phyloP scores from a whole-genome alignment of 192 early-diverging fungal genomes.

The Geosiphon pyriformis region DNA sequence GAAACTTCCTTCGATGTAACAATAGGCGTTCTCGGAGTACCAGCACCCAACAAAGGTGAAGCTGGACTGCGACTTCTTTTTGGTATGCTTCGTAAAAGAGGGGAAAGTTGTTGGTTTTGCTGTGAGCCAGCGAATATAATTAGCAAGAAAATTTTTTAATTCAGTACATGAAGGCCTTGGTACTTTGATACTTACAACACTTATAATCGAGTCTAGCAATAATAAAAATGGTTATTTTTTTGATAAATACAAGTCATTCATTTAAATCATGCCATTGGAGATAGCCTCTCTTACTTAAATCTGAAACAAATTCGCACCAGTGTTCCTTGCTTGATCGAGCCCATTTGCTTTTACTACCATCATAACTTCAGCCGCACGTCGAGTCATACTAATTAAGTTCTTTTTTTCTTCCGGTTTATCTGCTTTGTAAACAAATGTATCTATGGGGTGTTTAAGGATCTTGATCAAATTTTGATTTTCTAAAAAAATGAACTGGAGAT shows the following conservation, averaged over 20 bases:
- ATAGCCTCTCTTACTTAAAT: too few relatives aligned
- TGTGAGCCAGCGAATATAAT: slow-evolving; percentile 1
- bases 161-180: background rate
- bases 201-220: slow-evolving; percentile 1
- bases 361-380: slow-evolving; percentile 54
- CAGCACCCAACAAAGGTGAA: background rate
- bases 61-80: background rate
- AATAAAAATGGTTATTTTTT: too few relatives aligned
- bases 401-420: slow-evolving; percentile 69
- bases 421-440: slow-evolving; percentile 67
- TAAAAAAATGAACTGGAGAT: slow-evolving; percentile 21
- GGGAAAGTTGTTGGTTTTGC: slow-evolving; percentile 16
- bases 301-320: background rate
- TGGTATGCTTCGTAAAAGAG: slow-evolving; percentile 6
- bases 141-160: too few relatives aligned
- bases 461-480: slow-evolving; percentile 78
- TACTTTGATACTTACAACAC: slow-evolving; percentile 6
- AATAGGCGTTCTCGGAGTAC: background rate
- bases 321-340: slow-evolving; percentile 19
- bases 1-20: slow-evolving; percentile 23
- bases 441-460: slow-evolving; percentile 70
- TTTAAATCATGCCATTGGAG: background rate
- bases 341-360: slow-evolving; percentile 38
- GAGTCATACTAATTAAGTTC: slow-evolving; percentile 50
- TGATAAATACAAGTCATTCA: too few relatives aligned